Conservation (phyloP, 2,329 filamentous ascomycete species). For the Stachybotrys chlorohalonatus region DNA sequence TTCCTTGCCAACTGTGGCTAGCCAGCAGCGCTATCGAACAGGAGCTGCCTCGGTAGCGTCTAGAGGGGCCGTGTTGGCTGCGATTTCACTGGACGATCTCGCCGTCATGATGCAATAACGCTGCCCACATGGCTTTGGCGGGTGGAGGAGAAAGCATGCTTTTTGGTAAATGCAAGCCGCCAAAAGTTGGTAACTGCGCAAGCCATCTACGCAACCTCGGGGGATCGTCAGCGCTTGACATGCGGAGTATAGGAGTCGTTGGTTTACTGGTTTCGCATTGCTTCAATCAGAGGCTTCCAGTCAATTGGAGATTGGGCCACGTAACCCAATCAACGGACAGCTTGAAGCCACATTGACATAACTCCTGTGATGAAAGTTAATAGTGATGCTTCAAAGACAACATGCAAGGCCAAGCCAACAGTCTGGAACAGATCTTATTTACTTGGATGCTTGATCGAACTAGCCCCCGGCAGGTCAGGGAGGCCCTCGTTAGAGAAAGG, state of each 20-base stretch:
- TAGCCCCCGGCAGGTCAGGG: no score
- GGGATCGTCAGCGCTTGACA: not conserved
- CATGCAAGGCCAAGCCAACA: no score
- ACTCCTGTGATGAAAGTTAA: no score
- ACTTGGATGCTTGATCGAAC: no score
- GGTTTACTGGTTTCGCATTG: no score
- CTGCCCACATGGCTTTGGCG: not conserved
- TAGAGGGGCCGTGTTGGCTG: not conserved
- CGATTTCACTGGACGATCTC: not conserved
- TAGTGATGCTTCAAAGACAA: no score
- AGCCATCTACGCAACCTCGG: conserved; percentile 16
- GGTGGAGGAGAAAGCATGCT: not conserved
- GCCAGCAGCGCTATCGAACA: not conserved
- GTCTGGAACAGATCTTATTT: no score
- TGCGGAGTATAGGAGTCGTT: not conserved
- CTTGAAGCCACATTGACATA: no score
- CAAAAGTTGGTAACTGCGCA: conserved; percentile 1
- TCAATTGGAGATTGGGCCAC: no score
- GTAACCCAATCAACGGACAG: no score
- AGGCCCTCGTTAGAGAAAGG: no score
- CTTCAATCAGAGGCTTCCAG: no score
- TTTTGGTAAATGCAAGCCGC: not conserved
- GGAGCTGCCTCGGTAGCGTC: not conserved
- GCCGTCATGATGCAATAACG: not conserved
- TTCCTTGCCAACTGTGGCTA: not conserved